Conservation (phyloP, 2,329 filamentous ascomycete species). For the Stemphylium vesicarium region DNA sequence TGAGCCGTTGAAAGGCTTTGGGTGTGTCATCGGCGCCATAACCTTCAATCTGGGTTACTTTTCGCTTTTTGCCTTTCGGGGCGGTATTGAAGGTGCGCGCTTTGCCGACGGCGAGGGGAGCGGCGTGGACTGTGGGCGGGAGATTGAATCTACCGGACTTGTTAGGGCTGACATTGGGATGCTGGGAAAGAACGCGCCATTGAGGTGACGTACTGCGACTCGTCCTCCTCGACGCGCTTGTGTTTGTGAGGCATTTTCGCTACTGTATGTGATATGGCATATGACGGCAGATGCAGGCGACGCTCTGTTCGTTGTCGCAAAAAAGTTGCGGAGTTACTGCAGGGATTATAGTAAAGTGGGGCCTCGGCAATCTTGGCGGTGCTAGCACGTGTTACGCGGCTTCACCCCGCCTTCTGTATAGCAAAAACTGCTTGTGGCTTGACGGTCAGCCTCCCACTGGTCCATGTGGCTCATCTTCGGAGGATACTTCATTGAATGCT, state of each 20-base stretch:
- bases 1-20: conserved; percentile 82
- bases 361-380: conserved; percentile 1
- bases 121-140: conserved; percentile 65
- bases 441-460: not conserved
- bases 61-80: conserved; percentile 45
- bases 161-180: not conserved
- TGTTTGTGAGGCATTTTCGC: conserved; percentile 83
- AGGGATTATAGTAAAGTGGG: conserved; percentile 11
- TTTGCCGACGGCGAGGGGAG: conserved; percentile 63
- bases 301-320: conserved; percentile 7
- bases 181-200: conserved; percentile 10
- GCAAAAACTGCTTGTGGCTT: conserved; percentile 2
- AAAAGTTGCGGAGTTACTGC: conserved; percentile 15
- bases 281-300: not conserved
- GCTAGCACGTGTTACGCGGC: not conserved
- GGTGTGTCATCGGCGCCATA: conserved; percentile 79
- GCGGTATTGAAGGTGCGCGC: conserved; percentile 42
- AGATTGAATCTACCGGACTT: conserved; percentile 62
- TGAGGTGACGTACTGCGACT: conserved; percentile 40
- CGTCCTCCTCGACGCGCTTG: conserved; percentile 65
- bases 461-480: not conserved
- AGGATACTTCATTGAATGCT: not conserved
- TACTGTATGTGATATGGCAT: not conserved
- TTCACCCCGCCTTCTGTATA: not conserved
- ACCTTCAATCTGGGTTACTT: conserved; percentile 53